Percentiles rank a stretch among this genome's conserved stretches.
phyloP scores from a whole-genome alignment of 1,284 basidiomycete genomes.

The Puccinia triticina region DNA sequence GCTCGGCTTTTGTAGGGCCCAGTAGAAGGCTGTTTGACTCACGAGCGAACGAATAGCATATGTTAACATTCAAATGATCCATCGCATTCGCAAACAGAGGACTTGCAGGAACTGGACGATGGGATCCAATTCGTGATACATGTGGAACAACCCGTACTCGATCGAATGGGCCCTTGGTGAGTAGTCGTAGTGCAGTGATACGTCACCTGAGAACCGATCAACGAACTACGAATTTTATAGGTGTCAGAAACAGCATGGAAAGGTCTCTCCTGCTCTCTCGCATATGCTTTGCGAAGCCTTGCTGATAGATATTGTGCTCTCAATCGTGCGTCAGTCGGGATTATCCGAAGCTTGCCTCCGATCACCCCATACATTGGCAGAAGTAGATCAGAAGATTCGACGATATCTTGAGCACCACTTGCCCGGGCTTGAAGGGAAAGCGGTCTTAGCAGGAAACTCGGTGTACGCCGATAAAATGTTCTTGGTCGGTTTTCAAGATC shows the following conservation, averaged over 20 bases:
- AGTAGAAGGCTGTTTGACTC: conserved; percentile 52
- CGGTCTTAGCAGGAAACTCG: conserved; percentile 59
- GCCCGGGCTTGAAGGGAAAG: conserved; percentile 48
- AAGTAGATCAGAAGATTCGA: conserved; percentile 33
- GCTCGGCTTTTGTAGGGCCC: conserved; percentile 57
- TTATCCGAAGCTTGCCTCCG: conserved; percentile 26
- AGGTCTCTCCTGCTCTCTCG: conserved; percentile 14
- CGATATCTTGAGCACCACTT: conserved; percentile 54
- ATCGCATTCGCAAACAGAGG: not conserved
- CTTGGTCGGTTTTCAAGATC: conserved; percentile 55
- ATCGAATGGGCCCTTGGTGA: conserved; percentile 42
- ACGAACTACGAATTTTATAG: not conserved
- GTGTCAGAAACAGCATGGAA: conserved; percentile 43
- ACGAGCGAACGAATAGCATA: conserved; percentile 56
- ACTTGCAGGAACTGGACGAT: conserved; percentile 34
- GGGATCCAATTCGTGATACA: conserved; percentile 45
- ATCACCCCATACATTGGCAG: conserved; percentile 52
- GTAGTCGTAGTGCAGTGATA: not conserved
- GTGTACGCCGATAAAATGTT: conserved; percentile 60
- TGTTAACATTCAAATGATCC: not conserved
- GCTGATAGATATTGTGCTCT: not conserved
- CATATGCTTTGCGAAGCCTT: not conserved
- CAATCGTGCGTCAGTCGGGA: conserved; percentile 23
- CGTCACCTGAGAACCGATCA: not conserved
- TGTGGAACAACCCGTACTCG: conserved; percentile 29